Evolutionary conservation across 108 stramenopile species (phyloP).

Genomic region (Cyclotella distinguenda): DNA sequence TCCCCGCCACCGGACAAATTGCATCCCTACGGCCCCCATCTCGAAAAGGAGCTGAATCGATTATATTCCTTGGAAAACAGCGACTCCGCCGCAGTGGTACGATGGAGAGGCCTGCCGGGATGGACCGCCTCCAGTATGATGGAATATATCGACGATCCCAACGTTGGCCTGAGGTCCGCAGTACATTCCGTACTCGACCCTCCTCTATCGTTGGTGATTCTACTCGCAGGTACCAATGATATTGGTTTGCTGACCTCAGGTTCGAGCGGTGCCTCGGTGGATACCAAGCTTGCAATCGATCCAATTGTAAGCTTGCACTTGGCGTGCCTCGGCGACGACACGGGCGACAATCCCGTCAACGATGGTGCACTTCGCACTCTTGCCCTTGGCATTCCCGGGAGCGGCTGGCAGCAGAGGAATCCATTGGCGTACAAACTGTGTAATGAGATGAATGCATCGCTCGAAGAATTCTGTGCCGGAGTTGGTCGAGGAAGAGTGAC

Average conservation of each 20-base stretch:
- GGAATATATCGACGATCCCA: conserved; percentile 40
- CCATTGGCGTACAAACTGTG: conserved; percentile 33
- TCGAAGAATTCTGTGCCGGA: conserved; percentile 34
- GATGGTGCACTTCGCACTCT: conserved; percentile 44
- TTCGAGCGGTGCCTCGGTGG: neutral
- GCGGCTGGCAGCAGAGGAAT: conserved; percentile 56
- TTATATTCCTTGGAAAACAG: neutral
- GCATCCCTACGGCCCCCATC: conserved; percentile 65
- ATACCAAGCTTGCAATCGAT: conserved; percentile 2
- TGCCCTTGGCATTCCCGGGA: conserved; percentile 69
- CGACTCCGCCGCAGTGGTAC: conserved; percentile 27
- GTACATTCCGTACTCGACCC: conserved; percentile 45
- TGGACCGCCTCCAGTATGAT: conserved; percentile 63
- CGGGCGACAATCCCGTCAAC: neutral
- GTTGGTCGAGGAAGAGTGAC: conserved; percentile 23
- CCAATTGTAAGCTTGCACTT: conserved; percentile 43
- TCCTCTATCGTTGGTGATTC: conserved; percentile 49
- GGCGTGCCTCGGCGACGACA: conserved; percentile 32
- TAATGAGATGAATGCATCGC: conserved; percentile 41
- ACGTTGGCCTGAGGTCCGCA: conserved; percentile 34
- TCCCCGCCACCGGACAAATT: conserved; percentile 40
- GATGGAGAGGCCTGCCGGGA: conserved; percentile 67
- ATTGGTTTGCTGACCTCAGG: conserved; percentile 48
- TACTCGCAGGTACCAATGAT: conserved; percentile 76
- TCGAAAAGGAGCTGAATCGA: conserved; percentile 50